A percentile compares a stretch with the other conserved stretches of the same genome.
These are phyloP conservation scores for Trametes hirsuta DNA, from an alignment of 1,284 basidiomycete genomes.

Conservation along the genomic window DNA sequence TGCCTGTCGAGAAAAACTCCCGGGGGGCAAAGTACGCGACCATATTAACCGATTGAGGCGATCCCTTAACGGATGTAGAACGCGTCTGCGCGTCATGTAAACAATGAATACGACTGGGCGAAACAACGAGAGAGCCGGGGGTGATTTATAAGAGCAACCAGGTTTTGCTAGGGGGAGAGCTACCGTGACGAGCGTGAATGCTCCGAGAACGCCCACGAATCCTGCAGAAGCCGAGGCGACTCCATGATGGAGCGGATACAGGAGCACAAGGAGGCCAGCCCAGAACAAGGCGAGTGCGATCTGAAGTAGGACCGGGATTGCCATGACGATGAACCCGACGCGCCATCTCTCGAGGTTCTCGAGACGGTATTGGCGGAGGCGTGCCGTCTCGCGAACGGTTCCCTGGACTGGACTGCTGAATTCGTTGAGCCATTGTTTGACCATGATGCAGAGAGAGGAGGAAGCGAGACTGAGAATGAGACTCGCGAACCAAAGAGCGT, in stretches of 20 bases:
- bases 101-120: no score
- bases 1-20: no score
- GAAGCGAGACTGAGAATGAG: slow-evolving; percentile 13
- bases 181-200: not conserved
- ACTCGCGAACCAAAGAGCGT: slow-evolving; percentile 1
- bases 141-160: not conserved
- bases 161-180: not conserved
- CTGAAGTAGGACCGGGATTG: slow-evolving; percentile 29
- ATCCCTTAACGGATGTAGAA: no score
- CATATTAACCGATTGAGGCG: no score
- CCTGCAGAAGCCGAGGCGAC: slow-evolving; percentile 19
- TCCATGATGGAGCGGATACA: slow-evolving; percentile 22
- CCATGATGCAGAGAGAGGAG: slow-evolving; percentile 13
- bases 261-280: slow-evolving; percentile 25
- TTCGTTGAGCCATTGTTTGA: slow-evolving; percentile 15
- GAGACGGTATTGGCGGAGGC: slow-evolving; percentile 25
- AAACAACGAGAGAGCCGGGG: no score
- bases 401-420: not conserved
- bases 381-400: slow-evolving; percentile 1
- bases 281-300: slow-evolving; percentile 28
- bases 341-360: slow-evolving; percentile 24
- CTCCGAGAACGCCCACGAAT: not conserved
- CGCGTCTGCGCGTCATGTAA: no score
- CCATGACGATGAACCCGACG: slow-evolving; percentile 23
- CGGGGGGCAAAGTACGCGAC: no score